Conservation (phyloP, 1,284 basidiomycete species). For the Apiotrichum akiyoshidainum region DNA sequence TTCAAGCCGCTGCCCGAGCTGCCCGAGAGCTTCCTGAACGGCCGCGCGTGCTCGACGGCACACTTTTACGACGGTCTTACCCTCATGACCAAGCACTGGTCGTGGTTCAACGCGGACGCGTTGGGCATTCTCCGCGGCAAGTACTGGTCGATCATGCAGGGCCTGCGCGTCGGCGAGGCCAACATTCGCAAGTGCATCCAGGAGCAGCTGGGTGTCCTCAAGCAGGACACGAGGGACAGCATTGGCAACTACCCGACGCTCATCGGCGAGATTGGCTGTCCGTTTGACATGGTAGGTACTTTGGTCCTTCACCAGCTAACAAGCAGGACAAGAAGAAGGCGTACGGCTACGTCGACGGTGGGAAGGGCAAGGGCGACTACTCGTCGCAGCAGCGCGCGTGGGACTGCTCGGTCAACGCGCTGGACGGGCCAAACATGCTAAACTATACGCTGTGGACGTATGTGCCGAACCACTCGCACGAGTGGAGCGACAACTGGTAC, state of each 20-base stretch:
- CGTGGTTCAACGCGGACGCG: conserved; percentile 81
- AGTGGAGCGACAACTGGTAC: conserved; percentile 93
- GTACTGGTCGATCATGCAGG: conserved; percentile 61
- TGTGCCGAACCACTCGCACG: conserved; percentile 66
- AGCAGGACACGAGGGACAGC: conserved; percentile 59
- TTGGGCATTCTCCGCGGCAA: conserved; percentile 75
- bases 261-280: conserved; percentile 93
- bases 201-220: conserved; percentile 77
- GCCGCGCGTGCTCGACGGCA: conserved; percentile 72
- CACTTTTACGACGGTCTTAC: conserved; percentile 95
- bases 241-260: conserved; percentile 77
- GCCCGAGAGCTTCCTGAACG: conserved; percentile 61
- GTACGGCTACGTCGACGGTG: conserved; percentile 76
- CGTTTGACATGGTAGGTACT: conserved; percentile 69
- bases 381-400: conserved; percentile 75
- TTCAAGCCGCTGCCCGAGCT: conserved; percentile 70
- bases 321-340: conserved; percentile 65
- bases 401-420: conserved; percentile 85
- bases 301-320: not conserved
- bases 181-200: conserved; percentile 80
- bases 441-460: conserved; percentile 93
- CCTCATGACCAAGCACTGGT: conserved; percentile 75
- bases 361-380: conserved; percentile 75
- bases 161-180: conserved; percentile 65
- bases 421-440: conserved; percentile 76